Conservation (phyloP, 2,329 filamentous ascomycete genomes). For the Phyllosticta capitalensis region DNA sequence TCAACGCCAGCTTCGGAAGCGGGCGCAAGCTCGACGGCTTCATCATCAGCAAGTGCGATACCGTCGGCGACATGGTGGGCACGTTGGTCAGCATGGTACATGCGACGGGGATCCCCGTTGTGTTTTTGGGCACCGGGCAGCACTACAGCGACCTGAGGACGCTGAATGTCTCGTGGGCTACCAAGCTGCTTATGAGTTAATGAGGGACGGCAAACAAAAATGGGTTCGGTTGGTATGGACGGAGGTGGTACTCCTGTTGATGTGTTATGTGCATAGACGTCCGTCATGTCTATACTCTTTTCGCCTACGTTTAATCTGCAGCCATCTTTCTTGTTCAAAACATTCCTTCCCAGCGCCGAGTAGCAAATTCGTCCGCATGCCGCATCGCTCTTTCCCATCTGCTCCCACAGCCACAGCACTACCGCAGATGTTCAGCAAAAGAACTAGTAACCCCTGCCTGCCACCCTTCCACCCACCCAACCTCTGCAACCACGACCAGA, state of each 20-base stretch:
- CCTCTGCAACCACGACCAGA: too few relatives aligned
- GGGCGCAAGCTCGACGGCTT: conserved; percentile 82
- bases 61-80: conserved; percentile 97
- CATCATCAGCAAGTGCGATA: conserved; percentile 98
- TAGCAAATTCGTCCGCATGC: too few relatives aligned
- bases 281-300: background rate
- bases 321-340: background rate
- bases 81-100: conserved; percentile 96
- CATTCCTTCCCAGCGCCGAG: background rate
- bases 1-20: conserved; percentile 83
- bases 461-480: too few relatives aligned
- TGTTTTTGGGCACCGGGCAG: conserved; percentile 73
- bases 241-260: background rate
- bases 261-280: background rate
- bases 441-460: too few relatives aligned
- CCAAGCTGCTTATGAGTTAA: conserved; percentile 49
- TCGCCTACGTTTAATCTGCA: background rate
- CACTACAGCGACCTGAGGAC: conserved; percentile 58
- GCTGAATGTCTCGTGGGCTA: conserved; percentile 55
- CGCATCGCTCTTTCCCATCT: too few relatives aligned
- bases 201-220: background rate
- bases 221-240: background rate
- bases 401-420: too few relatives aligned
- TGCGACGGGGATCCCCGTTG: conserved; percentile 88
- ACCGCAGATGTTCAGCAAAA: too few relatives aligned